A percentile compares a stretch with the other conserved stretches of the same genome.
Evolutionary conservation across 2,329 filamentous ascomycete species (phyloP).

Genomic region (Rutstroemia sp.): DNA sequence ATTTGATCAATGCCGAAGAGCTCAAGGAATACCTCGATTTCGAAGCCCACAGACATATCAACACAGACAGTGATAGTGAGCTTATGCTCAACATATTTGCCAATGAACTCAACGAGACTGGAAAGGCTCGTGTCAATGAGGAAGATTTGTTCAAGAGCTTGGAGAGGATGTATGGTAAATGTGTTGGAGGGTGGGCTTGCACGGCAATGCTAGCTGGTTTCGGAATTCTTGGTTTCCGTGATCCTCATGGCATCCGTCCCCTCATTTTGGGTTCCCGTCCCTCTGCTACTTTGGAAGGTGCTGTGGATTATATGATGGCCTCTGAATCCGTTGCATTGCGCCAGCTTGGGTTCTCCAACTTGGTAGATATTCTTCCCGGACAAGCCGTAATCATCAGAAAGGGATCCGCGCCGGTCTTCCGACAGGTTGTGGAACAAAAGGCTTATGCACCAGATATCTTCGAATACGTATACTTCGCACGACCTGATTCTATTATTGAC

Average conservation of each 20-base stretch:
- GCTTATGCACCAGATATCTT: constrained; percentile 81
- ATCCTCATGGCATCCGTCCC: constrained; percentile 75
- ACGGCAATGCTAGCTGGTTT: constrained; percentile 78
- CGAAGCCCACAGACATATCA: constrained; percentile 39
- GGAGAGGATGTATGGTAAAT: constrained; percentile 63
- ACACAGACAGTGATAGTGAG: constrained; percentile 84
- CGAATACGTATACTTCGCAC: constrained; percentile 81
- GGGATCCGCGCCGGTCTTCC: constrained; percentile 64
- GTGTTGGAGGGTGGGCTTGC: constrained; percentile 71
- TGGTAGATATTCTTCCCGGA: constrained; percentile 72
- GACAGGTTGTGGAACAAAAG: constrained; percentile 61
- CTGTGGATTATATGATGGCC: constrained; percentile 82
- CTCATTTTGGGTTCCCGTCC: constrained; percentile 70
- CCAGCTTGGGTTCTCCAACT: constrained; percentile 72
- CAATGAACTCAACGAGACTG: constrained; percentile 70
- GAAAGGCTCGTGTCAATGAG: constrained; percentile 72
- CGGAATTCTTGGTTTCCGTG: constrained; percentile 72
- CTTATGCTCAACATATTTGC: constrained; percentile 85
- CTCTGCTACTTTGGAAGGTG: constrained; percentile 52
- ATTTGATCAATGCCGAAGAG: constrained; percentile 71
- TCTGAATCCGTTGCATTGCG: constrained; percentile 80
- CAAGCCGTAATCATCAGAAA: constrained; percentile 83
- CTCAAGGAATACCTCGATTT: constrained; percentile 47
- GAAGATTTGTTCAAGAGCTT: constrained; percentile 71
- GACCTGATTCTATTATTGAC: constrained; percentile 77